Conservation (phyloP, 148 eudicot species). For the Linanthus parryae region DNA sequence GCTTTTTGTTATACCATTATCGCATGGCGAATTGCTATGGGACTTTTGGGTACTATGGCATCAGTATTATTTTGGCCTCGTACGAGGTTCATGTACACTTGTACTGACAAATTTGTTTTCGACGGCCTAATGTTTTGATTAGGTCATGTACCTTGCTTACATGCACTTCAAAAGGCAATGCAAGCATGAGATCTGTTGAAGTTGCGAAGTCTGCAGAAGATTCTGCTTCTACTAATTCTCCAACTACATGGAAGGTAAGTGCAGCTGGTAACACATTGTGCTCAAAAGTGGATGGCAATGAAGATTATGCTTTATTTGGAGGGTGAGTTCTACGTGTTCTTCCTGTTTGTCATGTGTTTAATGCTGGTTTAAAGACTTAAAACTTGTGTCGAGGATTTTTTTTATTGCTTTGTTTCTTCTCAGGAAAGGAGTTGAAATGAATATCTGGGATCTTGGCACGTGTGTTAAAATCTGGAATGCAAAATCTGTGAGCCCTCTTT, state of each 20-base stretch:
- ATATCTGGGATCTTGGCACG: slow-evolving; percentile 56
- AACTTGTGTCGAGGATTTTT: slow-evolving; percentile 3
- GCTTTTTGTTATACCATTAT: too few species aligned
- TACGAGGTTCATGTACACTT: not conserved
- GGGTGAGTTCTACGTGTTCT: slow-evolving; percentile 44
- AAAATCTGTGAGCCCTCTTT: slow-evolving; percentile 61
- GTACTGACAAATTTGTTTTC: not conserved
- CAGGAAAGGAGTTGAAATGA: slow-evolving; percentile 94
- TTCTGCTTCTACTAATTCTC: slow-evolving; percentile 15
- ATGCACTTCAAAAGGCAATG: slow-evolving; percentile 70
- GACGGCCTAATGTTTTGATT: too few species aligned
- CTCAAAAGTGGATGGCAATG: slow-evolving; percentile 59
- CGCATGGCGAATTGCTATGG: too few species aligned
- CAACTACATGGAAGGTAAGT: slow-evolving; percentile 55
- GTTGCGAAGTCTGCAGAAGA: slow-evolving; percentile 21
- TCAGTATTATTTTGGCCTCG: too few species aligned
- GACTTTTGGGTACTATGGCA: too few species aligned
- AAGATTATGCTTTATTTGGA: slow-evolving; percentile 74
- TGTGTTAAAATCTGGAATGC: slow-evolving; percentile 69
- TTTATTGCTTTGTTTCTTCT: slow-evolving; percentile 9
- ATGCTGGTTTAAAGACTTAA: not conserved
- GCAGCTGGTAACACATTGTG: slow-evolving; percentile 56
- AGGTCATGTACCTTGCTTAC: slow-evolving; percentile 77
- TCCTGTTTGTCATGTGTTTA: not conserved
- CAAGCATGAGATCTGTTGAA: slow-evolving; percentile 45